phyloP scores from a whole-genome alignment of 768 basidiomycete species.

The Clathrus columnatus region DNA sequence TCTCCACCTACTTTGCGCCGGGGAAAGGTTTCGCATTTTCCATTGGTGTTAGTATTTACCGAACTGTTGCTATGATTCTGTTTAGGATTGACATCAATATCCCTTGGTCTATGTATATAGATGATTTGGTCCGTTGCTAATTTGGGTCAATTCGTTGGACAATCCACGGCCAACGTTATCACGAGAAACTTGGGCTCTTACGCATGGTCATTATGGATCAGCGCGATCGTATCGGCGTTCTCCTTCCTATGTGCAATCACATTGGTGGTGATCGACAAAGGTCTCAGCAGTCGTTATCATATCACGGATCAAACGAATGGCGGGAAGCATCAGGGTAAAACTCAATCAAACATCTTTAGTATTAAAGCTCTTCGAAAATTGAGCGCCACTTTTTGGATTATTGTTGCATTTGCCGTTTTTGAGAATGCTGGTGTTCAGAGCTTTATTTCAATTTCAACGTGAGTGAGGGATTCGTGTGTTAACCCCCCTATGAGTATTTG shows the following conservation, averaged over 20 bases:
- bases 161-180: conserved; percentile 35
- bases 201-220: conserved; percentile 36
- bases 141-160: conserved; percentile 32
- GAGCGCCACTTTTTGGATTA: conserved; percentile 33
- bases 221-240: conserved; percentile 29
- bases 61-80: conserved; percentile 1
- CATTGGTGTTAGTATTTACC: conserved; percentile 20
- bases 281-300: conserved; percentile 26
- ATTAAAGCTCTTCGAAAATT: conserved; percentile 25
- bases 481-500: neutral
- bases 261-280: conserved; percentile 30
- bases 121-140: conserved; percentile 25
- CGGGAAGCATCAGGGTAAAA: conserved; percentile 20
- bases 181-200: conserved; percentile 29
- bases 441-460: conserved; percentile 38
- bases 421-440: conserved; percentile 37
- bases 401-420: conserved; percentile 31
- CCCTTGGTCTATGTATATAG: conserved; percentile 8
- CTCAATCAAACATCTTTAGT: conserved; percentile 22
- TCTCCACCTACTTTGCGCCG: conserved; percentile 35
- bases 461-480: conserved; percentile 10
- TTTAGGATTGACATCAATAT: no score
- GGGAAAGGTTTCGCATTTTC: conserved; percentile 32
- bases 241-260: conserved; percentile 30
- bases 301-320: conserved; percentile 31